Conservation (phyloP, 148 eudicot genomes). For the Spergularia marina region DNA sequence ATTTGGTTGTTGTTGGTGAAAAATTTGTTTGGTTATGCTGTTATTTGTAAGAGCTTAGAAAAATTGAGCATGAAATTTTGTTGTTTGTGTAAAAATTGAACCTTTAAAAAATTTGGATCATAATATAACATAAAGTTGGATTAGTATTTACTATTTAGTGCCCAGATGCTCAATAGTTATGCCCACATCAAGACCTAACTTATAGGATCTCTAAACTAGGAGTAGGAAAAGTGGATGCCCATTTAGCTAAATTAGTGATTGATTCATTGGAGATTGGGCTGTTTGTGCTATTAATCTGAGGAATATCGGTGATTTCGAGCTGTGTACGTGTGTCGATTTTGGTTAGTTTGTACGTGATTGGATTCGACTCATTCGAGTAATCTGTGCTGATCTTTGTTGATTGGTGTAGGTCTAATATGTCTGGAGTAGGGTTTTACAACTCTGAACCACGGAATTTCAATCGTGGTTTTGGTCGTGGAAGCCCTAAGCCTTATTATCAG, state of each 20-base stretch:
- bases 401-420: conserved; percentile 33
- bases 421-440: conserved; percentile 29
- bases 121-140: neutral
- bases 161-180: neutral
- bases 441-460: conserved; percentile 30
- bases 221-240: neutral
- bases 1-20: conserved; percentile 6
- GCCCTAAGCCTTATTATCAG: conserved; percentile 32
- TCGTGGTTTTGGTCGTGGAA: conserved; percentile 41
- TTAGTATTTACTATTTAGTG: neutral
- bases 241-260: neutral
- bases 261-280: neutral
- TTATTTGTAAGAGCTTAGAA: neutral
- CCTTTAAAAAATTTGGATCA: conserved; percentile 14
- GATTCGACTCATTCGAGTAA: neutral
- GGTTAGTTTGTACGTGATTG: neutral
- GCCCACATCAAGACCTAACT: neutral
- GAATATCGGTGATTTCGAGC: neutral
- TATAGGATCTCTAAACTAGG: neutral
- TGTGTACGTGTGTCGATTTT: neutral
- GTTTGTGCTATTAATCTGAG: neutral
- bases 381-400: neutral
- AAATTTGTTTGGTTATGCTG: neutral
- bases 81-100: conserved; percentile 11
- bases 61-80: neutral